phyloP scores from a whole-genome alignment of 495 filamentous ascomycete genomes.

The Penicillium pancosmium region DNA sequence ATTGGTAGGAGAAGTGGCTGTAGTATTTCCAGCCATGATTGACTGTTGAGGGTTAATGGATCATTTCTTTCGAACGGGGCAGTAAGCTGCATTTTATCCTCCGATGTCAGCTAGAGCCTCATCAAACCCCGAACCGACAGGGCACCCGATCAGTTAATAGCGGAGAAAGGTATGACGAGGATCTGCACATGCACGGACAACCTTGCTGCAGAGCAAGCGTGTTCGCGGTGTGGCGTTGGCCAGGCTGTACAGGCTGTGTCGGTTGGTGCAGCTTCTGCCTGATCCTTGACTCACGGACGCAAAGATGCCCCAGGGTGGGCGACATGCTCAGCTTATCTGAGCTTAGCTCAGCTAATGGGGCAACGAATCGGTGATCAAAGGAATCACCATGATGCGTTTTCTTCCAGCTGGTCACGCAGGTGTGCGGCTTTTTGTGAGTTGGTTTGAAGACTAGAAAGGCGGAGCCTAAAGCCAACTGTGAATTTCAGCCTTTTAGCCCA shows the following conservation, averaged over 20 bases:
- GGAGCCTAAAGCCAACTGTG: neutral
- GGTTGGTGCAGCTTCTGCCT: neutral
- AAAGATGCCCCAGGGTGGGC: neutral
- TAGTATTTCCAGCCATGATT: conserved; percentile 29
- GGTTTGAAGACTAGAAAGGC: neutral
- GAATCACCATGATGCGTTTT: neutral
- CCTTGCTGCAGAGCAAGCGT: neutral
- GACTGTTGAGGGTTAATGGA: neutral
- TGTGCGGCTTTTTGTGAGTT: neutral
- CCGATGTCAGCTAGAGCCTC: neutral
- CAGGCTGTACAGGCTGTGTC: neutral
- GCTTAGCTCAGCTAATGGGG: neutral
- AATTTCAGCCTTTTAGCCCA: neutral
- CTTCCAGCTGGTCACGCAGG: neutral
- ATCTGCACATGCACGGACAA: neutral
- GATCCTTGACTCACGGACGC: neutral
- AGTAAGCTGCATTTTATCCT: conserved; percentile 2
- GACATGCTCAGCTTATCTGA: neutral
- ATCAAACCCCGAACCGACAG: neutral
- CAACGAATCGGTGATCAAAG: neutral
- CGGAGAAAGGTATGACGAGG: neutral
- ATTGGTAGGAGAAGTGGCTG: conserved; percentile 21
- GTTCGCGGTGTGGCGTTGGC: neutral
- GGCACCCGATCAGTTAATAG: neutral
- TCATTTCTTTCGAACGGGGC: neutral